Conservation (phyloP, 2,329 filamentous ascomycete genomes). For the Sporothrix euskadiensis region DNA sequence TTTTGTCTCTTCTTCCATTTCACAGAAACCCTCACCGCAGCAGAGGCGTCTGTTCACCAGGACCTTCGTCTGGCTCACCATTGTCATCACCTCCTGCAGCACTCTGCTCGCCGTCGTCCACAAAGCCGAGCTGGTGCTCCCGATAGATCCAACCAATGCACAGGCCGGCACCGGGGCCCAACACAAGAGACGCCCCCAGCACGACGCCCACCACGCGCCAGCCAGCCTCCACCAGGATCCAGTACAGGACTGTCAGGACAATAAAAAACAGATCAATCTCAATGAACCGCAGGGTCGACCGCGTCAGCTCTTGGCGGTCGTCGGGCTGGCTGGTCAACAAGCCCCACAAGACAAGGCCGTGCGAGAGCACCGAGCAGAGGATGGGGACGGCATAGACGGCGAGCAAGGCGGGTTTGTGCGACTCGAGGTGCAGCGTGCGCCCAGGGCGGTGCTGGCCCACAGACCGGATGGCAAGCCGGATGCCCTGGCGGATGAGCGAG, state of each 20-base stretch:
- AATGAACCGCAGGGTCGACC: conserved; percentile 48
- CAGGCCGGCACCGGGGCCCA: conserved; percentile 44
- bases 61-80: neutral
- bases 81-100: neutral
- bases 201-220: conserved; percentile 40
- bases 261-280: conserved; percentile 51
- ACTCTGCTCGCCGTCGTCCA: neutral
- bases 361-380: conserved; percentile 46
- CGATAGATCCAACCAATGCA: conserved; percentile 41
- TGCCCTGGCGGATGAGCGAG: conserved; percentile 44
- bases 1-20: neutral
- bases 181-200: conserved; percentile 35
- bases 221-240: conserved; percentile 55
- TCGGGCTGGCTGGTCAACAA: conserved; percentile 42
- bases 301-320: conserved; percentile 54
- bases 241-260: conserved; percentile 53
- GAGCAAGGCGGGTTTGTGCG: conserved; percentile 42
- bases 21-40: conserved; percentile 32
- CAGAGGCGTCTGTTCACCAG: conserved; percentile 38
- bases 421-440: conserved; percentile 47
- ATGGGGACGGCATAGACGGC: conserved; percentile 51
- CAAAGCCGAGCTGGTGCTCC: conserved; percentile 34
- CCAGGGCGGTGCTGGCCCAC: conserved; percentile 30
- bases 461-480: conserved; percentile 36
- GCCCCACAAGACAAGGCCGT: conserved; percentile 46